phyloP scores from a whole-genome alignment of 2,329 filamentous ascomycete genomes.

The Aureobasidium sp. region DNA sequence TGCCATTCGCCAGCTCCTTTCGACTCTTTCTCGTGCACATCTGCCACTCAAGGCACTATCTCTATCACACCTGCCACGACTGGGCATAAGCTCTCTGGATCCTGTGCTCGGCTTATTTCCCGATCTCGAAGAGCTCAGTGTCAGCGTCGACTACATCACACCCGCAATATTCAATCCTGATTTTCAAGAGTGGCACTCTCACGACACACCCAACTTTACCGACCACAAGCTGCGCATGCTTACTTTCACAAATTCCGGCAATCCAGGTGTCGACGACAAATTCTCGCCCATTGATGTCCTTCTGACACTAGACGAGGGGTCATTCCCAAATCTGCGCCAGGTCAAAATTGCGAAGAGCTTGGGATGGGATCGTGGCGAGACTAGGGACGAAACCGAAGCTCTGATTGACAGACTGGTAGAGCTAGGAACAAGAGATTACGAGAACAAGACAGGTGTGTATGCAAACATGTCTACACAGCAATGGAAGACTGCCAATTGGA shows the following conservation, averaged over 20 bases:
- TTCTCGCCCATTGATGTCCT: slow-evolving; percentile 37
- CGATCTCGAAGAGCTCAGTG: slow-evolving; percentile 32
- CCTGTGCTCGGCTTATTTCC: slow-evolving; percentile 35
- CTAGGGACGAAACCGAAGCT: slow-evolving; percentile 31
- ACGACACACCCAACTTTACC: background rate
- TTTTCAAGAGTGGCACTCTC: background rate
- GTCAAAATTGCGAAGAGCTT: slow-evolving; percentile 32
- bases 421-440: slow-evolving; percentile 33
- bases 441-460: slow-evolving; percentile 21
- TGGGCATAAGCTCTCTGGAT: slow-evolving; percentile 35
- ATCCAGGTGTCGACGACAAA: slow-evolving; percentile 29
- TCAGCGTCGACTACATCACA: slow-evolving; percentile 43
- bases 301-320: slow-evolving; percentile 35
- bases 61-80: slow-evolving; percentile 35
- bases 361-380: slow-evolving; percentile 32
- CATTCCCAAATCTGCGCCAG: slow-evolving; percentile 32
- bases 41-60: slow-evolving; percentile 31
- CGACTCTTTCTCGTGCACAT: slow-evolving; percentile 21
- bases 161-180: slow-evolving; percentile 31
- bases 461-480: slow-evolving; percentile 14
- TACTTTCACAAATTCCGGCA: slow-evolving; percentile 34
- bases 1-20: slow-evolving; percentile 33
- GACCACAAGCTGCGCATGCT: slow-evolving; percentile 32
- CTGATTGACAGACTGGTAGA: slow-evolving; percentile 33
- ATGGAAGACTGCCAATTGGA: slow-evolving; percentile 18